These are phyloP conservation scores for Diaporthe ilicicola DNA, from an alignment of 2,329 filamentous ascomycete species.

Conservation along the genomic window DNA sequence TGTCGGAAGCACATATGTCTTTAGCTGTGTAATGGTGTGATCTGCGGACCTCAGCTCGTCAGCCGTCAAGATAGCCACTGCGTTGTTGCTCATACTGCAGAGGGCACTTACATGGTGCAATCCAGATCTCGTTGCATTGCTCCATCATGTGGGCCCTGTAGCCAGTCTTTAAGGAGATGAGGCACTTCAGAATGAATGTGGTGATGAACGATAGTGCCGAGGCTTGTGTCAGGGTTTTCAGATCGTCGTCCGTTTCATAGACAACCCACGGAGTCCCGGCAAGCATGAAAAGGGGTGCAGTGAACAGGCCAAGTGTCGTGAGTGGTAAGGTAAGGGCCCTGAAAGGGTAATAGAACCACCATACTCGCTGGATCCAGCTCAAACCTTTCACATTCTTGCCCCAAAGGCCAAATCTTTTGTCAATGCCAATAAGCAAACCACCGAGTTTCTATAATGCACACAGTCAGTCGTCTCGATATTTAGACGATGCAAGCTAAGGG, in stretches of 20 bases:
- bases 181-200: background rate
- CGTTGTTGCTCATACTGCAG: background rate
- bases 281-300: background rate
- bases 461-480: background rate
- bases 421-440: background rate
- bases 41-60: background rate
- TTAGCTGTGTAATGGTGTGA: background rate
- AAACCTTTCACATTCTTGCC: slow-evolving; percentile 27
- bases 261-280: slow-evolving; percentile 1
- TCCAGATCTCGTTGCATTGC: slow-evolving; percentile 12
- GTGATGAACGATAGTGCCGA: background rate
- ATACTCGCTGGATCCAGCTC: slow-evolving; percentile 25
- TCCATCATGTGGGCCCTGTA: slow-evolving; percentile 7
- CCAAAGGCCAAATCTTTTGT: slow-evolving; percentile 21
- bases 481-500: background rate
- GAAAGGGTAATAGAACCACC: slow-evolving; percentile 23
- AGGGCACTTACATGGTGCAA: background rate
- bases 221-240: background rate
- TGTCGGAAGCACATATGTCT: slow-evolving; percentile 62
- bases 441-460: background rate
- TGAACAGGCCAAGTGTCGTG: background rate
- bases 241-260: background rate
- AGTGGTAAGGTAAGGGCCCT: background rate
- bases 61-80: background rate
- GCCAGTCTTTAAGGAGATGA: slow-evolving; percentile 4